Base-by-base conservation (phyloP, 768 basidiomycete genomes). In the Pleurotus pulmonarius region DNA sequence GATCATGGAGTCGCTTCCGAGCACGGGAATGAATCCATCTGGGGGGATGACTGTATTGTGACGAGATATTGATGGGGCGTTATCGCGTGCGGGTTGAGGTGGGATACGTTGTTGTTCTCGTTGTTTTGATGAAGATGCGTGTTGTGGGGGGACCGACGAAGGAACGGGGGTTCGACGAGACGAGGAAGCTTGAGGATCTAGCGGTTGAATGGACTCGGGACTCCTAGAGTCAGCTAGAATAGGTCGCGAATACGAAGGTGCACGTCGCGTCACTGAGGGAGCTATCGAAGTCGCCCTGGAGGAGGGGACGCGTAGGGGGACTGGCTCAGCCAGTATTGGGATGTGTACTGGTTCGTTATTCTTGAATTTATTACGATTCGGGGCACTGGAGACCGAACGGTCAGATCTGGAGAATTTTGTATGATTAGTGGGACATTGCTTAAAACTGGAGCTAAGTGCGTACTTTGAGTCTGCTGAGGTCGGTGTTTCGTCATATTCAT, bases 1-100 rank as follows among this genome's bases (percentile, higher is more conserved):
- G 41, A 87, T 83, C 16, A 77, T 67, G 45, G 73, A 72, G 56
- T 85, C 83, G 2, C 70, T 68, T 60, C 78, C 85, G 2, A 73
- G 65, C 8, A 72, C 66, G 1, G 87, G 87, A 55, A 90, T 87
- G 58, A 77, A 85, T 3, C 82, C 83, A 46, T 89, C 87, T 0
- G 77, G 83, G 11, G 83, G 86, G 13, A 83, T 73, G 6, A 69
- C 51, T 20, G 67, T 64, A 6, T 65, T 63, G 38, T 78, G 71
- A 24, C 38, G 51, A 4, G 82, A 80, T 64, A 74, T 69, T n/a
- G 69, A 71, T 9, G 51, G n/a, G 4, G 72, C 63, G 37, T 60
- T 59, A 56, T 69, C 75, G 55, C 71, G 76, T n/a, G 77, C 52
- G 37, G 70, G 68, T n/a, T 67, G 63, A 4, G 80, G 78, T 26